These are phyloP conservation scores for Vitellaria paradoxa DNA, from an alignment of 179 eudicot genomes.

Conservation along the genomic window DNA sequence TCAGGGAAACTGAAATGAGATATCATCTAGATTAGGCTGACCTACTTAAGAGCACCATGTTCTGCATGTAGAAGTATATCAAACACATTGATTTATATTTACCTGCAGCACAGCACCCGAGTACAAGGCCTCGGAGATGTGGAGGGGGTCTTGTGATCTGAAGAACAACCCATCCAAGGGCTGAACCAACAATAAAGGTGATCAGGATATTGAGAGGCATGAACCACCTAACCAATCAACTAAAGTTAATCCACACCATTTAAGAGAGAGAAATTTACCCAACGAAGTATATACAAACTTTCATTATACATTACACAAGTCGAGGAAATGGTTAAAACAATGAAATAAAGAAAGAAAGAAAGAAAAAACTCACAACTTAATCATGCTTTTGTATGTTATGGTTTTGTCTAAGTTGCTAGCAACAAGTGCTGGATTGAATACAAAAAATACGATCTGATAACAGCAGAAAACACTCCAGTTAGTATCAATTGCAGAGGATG, in stretches of 20 bases:
- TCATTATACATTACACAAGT: not conserved
- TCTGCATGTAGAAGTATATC: not conserved
- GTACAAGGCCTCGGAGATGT: slow-evolving; percentile 65
- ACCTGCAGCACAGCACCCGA: slow-evolving; percentile 95
- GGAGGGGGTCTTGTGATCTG: slow-evolving; percentile 56
- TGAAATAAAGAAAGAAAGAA: not conserved
- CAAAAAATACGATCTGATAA: slow-evolving; percentile 68
- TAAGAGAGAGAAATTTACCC: not conserved
- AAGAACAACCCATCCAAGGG: slow-evolving; percentile 68
- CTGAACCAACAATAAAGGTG: slow-evolving; percentile 75
- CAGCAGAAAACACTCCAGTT: slow-evolving; percentile 11
- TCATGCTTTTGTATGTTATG: slow-evolving; percentile 60
- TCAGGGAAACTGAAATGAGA: not conserved
- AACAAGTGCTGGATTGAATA: slow-evolving; percentile 73
- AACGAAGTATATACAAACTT: not conserved
- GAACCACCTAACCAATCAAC: slow-evolving; percentile 68
- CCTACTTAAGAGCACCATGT: not conserved
- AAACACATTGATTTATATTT: not conserved
- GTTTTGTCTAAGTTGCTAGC: slow-evolving; percentile 63
- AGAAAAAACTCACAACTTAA: slow-evolving; percentile 47
- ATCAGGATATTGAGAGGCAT: slow-evolving; percentile 82
- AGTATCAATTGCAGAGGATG: not conserved
- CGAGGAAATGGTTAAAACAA: not conserved
- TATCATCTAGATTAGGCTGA: not conserved
- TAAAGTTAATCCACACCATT: not conserved